Evolutionary conservation across 371 early-diverging fungal species (phyloP), one percentile per base, ranked within the genome.

Genomic region (Parasitella parasitica): DNA sequence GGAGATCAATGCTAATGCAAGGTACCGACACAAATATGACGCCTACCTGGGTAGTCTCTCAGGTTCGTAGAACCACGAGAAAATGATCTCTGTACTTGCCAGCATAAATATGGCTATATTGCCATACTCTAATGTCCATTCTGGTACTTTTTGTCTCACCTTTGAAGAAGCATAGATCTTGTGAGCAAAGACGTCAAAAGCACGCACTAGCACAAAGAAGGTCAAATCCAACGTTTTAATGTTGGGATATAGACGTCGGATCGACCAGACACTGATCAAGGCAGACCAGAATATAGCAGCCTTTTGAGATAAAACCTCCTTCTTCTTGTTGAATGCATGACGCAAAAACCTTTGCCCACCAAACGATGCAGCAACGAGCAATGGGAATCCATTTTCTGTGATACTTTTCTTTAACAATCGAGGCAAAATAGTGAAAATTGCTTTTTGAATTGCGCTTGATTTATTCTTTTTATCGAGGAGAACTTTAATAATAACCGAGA

Each of bases 21-120:
- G n/a, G n/a, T n/a, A n/a, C n/a, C 24, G 1, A 24, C 16, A 54
- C 24, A 54, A 2, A 37, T 12, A 54, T n/a, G 32, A 32, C 11
- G 34, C 36, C 70, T 75, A 85, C 84, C 76, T 82, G 60, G 86
- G 86, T 39, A 85, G 38, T n/a, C 83, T 66, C 20, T 69, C 57
- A 4, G 84, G 83, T 27, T 71, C 83, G 63, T 77, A 87, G 41
- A 89, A 65, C 87, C 86, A 89, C 6, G 85, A 77, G 53, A 74
- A 86, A 78, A 89, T 86, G 55, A 87, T 87, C 62, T 87, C 84
- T 18, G 86, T 79, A 51, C 82, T 82, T 6, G 81, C 76, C 27
- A 82, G 12, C 32, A 84, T 75, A 63, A 89, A 86, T 8, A 86
- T 81, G 16, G 69, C 62, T 3, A 86, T 73, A 28, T 82, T 85